Evolutionary conservation across 2,329 filamentous ascomycete genomes (phyloP), one percentile per base, ranked within the genome.

Genomic region (Knoxdaviesia capensis): DNA sequence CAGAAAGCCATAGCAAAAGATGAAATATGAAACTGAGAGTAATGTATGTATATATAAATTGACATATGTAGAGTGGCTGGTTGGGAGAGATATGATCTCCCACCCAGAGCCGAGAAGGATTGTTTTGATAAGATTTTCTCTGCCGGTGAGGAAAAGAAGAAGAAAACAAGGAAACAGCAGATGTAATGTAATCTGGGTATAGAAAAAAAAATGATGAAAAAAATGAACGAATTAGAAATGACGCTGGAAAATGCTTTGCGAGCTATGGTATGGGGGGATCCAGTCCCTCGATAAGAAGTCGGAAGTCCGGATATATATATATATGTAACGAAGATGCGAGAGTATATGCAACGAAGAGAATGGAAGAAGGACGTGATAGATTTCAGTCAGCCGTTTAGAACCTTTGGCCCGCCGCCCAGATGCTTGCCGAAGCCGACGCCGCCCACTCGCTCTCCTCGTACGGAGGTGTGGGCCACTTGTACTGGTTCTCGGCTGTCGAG

Each of bases 401-500:
- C 49, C 71, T 67, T 56, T 69, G 77, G 48, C 80, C 73, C 32
- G 77, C 74, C 42, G 80, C 78, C 65, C 82, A 80, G 49, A 87
- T 86, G 59, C 80, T 86, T 5, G 83, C 80, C 7, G 85, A 75
- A 31, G 84, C 81, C 36, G 82, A 79, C 6, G 80, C 76, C 11
- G 80, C 85, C 88, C 87, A 96, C 56, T 94, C 87, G 48, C 78
- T 77, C 52, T 93, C 87, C 53, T 94, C 87, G 51, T 94, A 94
- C 4, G 90, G 88, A 28, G 90, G 90, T 10, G 90, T 96, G 3
- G 87, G 88, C 80, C 87, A 94, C 61, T 94, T 90, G 52, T 71
- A 65, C 47, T 70, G 62, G 20, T 52, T 48, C 31, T 64, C 61
- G 8, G 59, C 56, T 1, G 62, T 52, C 64, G 20, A 20, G 3